Evolutionary conservation across 768 basidiomycete genomes (phyloP), one percentile per base, ranked within the genome.

Genomic region (Crucibulum laeve): DNA sequence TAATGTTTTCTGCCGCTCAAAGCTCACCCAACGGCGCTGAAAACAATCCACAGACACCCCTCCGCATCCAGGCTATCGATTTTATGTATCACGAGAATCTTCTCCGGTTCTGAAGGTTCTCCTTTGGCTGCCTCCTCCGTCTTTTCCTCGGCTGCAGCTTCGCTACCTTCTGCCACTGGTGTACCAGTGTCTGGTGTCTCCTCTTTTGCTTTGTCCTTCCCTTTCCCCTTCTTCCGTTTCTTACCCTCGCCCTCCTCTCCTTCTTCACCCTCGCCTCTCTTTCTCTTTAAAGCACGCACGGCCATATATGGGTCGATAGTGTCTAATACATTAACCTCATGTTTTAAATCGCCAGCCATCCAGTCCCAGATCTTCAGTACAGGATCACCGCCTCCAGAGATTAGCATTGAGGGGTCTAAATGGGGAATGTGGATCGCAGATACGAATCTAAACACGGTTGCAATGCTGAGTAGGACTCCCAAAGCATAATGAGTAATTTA

Each of bases 371-470:
- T 47, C 54, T 84, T 85, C 15, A 95, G 59, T 42, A 71, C 64
- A 0, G 76, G 67, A 53, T 98, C 95, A 0, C 94, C 95, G 8
- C 95, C 95, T 4, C 89, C 95, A 0, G 91, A 93, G 6, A 97
- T 70, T 18, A 99, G 69, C 23, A 56, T 53, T 1, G 63, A 46
- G 10, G 71, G 69, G 14, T 67, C 58, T 46, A 61, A 74, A 4
- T 57, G 38, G 0, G 82, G 81, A n/a, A 87, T 73, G 49, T 89
- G 84, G 14, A 95, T 65, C 0, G 91, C 82, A 2, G 88, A 91
- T 8, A 96, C 81, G 47, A 84, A 96, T 63, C 91, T 93, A 14
- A 15, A 5, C 24, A 24, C 22, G 11, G n/a, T 42, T 15, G n/a
- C 10, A 40, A 42, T 26, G 18, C 24, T 18, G 23, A n/a, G n/a